A percentile compares a stretch with the other conserved stretches of the same genome.
Evolutionary conservation across 306 rosid species (phyloP).

Genomic region (Acacia acuminata): DNA sequence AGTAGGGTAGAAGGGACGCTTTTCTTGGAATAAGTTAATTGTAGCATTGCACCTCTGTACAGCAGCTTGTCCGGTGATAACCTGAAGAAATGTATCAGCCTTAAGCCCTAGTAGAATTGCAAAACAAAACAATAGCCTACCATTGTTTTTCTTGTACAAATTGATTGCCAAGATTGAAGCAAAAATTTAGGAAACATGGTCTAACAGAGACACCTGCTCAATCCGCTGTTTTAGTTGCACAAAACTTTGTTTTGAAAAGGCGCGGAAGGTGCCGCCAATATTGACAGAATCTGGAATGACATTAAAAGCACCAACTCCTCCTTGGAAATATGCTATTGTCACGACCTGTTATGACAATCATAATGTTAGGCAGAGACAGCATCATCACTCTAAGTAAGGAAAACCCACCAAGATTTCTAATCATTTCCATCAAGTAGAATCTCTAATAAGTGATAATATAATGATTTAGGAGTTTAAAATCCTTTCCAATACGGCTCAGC

Average conservation of each 20-base stretch:
- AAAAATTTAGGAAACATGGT: neutral
- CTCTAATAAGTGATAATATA: neutral
- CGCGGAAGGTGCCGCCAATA: constrained; percentile 88
- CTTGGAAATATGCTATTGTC: constrained; percentile 71
- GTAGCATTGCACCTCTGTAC: constrained; percentile 91
- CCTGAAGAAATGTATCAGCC: constrained; percentile 45
- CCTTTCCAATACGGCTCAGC: neutral
- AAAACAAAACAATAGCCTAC: neutral
- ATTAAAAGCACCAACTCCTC: constrained; percentile 80
- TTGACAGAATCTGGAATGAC: constrained; percentile 90
- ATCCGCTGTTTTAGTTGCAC: constrained; percentile 56
- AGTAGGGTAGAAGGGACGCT: constrained; percentile 51
- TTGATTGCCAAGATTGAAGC: neutral
- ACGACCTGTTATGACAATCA: constrained; percentile 57
- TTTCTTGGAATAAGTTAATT: constrained; percentile 50
- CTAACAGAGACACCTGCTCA: constrained; percentile 52
- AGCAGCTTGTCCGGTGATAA: constrained; percentile 72
- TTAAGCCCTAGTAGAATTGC: neutral
- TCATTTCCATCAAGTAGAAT: neutral
- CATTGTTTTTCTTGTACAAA: neutral
- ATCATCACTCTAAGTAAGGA: constrained; percentile 14
- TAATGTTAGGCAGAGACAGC: constrained; percentile 26
- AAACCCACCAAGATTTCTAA: constrained; percentile 1
- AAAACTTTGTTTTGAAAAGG: constrained; percentile 57
- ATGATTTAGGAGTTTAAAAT: neutral